Evolutionary conservation across 2,329 filamentous ascomycete species (phyloP).

Genomic region (Penicillium brasilianum): DNA sequence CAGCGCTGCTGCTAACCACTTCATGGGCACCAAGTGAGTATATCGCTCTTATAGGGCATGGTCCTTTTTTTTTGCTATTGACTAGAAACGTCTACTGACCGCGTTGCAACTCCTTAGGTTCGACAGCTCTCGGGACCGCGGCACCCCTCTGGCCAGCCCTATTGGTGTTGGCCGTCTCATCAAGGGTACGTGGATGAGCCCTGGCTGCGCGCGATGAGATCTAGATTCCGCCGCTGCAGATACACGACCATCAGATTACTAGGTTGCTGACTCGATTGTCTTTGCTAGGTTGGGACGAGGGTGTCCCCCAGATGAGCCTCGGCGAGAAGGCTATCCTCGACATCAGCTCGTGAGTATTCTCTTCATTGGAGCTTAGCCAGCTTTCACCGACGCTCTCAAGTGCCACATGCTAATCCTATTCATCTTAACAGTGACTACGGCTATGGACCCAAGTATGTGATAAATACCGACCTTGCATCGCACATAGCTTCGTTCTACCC

Average conservation of each 20-base stretch:
- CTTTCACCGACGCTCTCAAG: neutral
- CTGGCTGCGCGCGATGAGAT: slow-evolving; percentile 2
- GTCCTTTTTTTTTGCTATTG: too few relatives aligned
- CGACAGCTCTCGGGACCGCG: slow-evolving; percentile 73
- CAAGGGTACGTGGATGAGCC: slow-evolving; percentile 64
- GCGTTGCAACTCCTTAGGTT: slow-evolving; percentile 64
- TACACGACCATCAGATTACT: neutral
- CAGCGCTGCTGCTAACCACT: slow-evolving; percentile 62
- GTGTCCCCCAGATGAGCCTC: slow-evolving; percentile 81
- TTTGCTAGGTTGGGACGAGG: slow-evolving; percentile 74
- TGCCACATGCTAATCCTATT: slow-evolving; percentile 15
- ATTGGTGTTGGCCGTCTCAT: slow-evolving; percentile 90
- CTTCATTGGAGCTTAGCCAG: neutral
- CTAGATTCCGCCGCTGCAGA: too few relatives aligned
- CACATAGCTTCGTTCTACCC: neutral
- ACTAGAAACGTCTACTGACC: too few relatives aligned
- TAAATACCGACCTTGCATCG: neutral
- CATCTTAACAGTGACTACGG: slow-evolving; percentile 41
- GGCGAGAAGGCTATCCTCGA: slow-evolving; percentile 88
- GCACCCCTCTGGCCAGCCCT: slow-evolving; percentile 73
- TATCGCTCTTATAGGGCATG: neutral
- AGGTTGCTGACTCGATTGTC: neutral
- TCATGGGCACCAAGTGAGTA: slow-evolving; percentile 72
- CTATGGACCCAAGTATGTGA: slow-evolving; percentile 48
- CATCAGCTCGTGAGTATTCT: slow-evolving; percentile 70